Conservation (phyloP, 768 basidiomycete species). For the Leccinum obscurum region DNA sequence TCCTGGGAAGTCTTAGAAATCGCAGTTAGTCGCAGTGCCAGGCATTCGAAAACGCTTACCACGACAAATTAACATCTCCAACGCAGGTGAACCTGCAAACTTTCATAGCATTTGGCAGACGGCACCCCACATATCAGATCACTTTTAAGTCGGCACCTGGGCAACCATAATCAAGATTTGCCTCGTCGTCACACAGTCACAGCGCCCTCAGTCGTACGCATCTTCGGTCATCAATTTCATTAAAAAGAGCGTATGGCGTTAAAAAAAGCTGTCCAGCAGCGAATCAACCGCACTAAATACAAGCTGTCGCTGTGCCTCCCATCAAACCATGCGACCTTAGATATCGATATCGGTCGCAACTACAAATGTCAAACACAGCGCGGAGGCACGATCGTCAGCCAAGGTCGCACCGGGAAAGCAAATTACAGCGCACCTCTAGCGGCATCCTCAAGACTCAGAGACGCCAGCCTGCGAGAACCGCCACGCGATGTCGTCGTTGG, state of each 20-base stretch:
- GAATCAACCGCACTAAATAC: conserved; percentile 8
- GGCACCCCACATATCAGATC: neutral
- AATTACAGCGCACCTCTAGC: conserved; percentile 1
- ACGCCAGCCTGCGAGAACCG: conserved; percentile 21
- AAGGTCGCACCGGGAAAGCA: neutral
- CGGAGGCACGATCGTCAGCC: neutral
- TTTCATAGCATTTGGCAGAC: neutral
- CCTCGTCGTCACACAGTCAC: neutral
- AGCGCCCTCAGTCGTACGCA: neutral
- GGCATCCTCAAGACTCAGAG: conserved; percentile 14
- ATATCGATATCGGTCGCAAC: neutral
- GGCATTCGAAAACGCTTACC: too few relatives aligned
- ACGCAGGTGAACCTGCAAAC: neutral
- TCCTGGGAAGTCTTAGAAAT: too few relatives aligned
- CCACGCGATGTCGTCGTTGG: conserved; percentile 17
- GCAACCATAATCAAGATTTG: neutral
- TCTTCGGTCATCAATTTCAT: neutral
- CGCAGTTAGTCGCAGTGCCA: too few relatives aligned
- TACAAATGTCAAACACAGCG: neutral
- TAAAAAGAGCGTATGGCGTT: too few relatives aligned
- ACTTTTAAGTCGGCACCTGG: neutral
- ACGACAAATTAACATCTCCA: rapidly evolving
- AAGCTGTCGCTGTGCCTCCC: conserved; percentile 7
- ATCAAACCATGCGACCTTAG: conserved; percentile 1
- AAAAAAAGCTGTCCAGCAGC: conserved; percentile 18